Evolutionary conservation across 2,329 filamentous ascomycete species (phyloP).

Genomic region (Penicillium decumbens): DNA sequence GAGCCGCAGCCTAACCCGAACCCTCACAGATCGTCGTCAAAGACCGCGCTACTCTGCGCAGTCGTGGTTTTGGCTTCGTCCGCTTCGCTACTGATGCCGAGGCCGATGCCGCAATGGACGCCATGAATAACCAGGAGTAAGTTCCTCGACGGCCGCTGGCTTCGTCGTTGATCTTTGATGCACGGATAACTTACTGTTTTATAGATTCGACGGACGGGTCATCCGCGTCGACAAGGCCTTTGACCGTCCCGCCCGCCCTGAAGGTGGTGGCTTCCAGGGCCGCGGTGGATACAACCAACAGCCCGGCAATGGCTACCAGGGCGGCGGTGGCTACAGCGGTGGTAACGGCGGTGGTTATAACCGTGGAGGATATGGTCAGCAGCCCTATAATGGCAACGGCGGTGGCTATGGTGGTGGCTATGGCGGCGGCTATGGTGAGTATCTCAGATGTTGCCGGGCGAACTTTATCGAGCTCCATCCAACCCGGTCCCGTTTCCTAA

Average conservation of each 20-base stretch:
- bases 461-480: not conserved
- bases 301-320: conserved; percentile 33
- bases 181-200: conserved; percentile 14
- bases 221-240: conserved; percentile 96
- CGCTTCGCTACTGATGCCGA: conserved; percentile 60
- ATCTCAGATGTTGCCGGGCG: not conserved
- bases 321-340: conserved; percentile 31
- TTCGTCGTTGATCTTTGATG: not conserved
- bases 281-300: conserved; percentile 45
- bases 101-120: conserved; percentile 40
- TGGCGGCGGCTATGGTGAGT: conserved; percentile 33
- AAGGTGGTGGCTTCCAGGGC: conserved; percentile 45
- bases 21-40: conserved; percentile 80
- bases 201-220: conserved; percentile 83
- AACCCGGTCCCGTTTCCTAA: not conserved
- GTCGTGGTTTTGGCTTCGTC: conserved; percentile 96
- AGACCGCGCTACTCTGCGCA: conserved; percentile 92
- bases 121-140: conserved; percentile 63
- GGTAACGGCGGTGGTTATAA: conserved; percentile 19
- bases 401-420: conserved; percentile 25
- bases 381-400: conserved; percentile 13
- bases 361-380: conserved; percentile 30
- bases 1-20: conserved; percentile 16
- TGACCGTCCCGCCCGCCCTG: conserved; percentile 63
- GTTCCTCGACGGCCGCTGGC: conserved; percentile 28